phyloP scores from a whole-genome alignment of 352 stramenopile species.

The Globisporangium mamillatum region DNA sequence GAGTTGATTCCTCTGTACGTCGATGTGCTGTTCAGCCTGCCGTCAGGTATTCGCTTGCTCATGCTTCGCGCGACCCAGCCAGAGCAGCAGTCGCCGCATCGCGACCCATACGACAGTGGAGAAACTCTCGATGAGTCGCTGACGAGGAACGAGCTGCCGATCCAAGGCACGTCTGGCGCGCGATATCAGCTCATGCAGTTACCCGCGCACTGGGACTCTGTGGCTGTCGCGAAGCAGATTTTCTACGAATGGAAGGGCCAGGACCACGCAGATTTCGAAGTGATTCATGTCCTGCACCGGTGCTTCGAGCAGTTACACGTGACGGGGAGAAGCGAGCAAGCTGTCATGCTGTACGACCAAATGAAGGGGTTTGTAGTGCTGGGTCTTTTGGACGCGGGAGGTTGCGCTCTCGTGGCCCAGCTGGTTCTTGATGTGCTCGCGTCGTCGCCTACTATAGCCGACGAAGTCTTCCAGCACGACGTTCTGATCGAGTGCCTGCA shows the following conservation, averaged over 20 bases:
- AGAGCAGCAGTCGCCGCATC: background rate
- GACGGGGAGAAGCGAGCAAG: constrained; percentile 15
- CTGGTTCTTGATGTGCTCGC: constrained; percentile 29
- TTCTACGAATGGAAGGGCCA: constrained; percentile 60
- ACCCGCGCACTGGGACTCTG: constrained; percentile 52
- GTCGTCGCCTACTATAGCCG: constrained; percentile 1
- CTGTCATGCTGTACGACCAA: constrained; percentile 51
- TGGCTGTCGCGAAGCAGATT: constrained; percentile 70
- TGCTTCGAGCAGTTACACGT: constrained; percentile 53
- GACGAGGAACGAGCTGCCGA: constrained; percentile 34
- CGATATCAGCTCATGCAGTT: constrained; percentile 47
- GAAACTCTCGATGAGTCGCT: constrained; percentile 1
- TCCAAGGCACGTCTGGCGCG: constrained; percentile 52
- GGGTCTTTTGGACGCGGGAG: constrained; percentile 35
- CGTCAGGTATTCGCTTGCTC: constrained; percentile 30
- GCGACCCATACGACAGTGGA: background rate
- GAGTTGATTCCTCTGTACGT: constrained; percentile 77
- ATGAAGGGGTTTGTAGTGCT: constrained; percentile 48
- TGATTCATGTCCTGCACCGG: constrained; percentile 44
- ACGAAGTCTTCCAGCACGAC: constrained; percentile 36
- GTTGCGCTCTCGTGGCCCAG: constrained; percentile 33
- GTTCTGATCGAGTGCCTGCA: constrained; percentile 36
- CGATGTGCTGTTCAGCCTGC: constrained; percentile 69
- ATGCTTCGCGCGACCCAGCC: constrained; percentile 27
- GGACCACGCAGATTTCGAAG: constrained; percentile 31